Evolutionary conservation across 371 early-diverging fungal species (phyloP).

Genomic region (Circinella minor): DNA sequence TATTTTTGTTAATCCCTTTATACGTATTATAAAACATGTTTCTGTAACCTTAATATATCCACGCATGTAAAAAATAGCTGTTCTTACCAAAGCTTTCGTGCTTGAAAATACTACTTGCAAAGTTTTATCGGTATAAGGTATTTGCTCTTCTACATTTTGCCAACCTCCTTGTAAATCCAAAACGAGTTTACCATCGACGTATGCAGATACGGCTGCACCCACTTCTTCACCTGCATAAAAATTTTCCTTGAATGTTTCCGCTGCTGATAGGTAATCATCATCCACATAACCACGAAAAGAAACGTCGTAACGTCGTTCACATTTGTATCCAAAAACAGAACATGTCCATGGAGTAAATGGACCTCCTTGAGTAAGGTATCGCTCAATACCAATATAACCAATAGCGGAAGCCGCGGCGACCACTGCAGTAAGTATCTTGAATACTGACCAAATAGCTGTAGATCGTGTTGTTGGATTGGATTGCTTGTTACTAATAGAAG

Average conservation of each 20-base stretch:
- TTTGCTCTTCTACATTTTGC: slow-evolving; percentile 46
- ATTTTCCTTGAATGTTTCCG: slow-evolving; percentile 35
- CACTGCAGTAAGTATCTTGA: too few relatives aligned
- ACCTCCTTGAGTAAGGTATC: background rate
- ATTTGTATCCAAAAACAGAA: background rate
- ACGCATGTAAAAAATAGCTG: background rate
- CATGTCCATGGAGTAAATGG: slow-evolving; percentile 14
- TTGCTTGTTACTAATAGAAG: too few relatives aligned
- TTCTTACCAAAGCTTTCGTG: slow-evolving; percentile 61
- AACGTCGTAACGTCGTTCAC: slow-evolving; percentile 1
- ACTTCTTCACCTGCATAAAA: slow-evolving; percentile 46
- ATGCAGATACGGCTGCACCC: slow-evolving; percentile 56
- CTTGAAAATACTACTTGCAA: slow-evolving; percentile 72
- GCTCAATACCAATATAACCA: background rate
- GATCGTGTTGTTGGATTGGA: too few relatives aligned
- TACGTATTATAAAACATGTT: background rate
- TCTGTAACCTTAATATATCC: background rate
- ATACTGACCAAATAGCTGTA: too few relatives aligned
- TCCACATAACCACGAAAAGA: slow-evolving; percentile 28
- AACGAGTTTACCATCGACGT: slow-evolving; percentile 61
- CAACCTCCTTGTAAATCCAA: slow-evolving; percentile 70
- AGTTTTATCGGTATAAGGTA: slow-evolving; percentile 54
- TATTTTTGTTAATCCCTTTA: background rate
- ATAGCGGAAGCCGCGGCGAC: too few relatives aligned
- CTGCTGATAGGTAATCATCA: slow-evolving; percentile 34